Base-by-base conservation (phyloP, 768 basidiomycete species). In the Pulveroboletus sp. region DNA sequence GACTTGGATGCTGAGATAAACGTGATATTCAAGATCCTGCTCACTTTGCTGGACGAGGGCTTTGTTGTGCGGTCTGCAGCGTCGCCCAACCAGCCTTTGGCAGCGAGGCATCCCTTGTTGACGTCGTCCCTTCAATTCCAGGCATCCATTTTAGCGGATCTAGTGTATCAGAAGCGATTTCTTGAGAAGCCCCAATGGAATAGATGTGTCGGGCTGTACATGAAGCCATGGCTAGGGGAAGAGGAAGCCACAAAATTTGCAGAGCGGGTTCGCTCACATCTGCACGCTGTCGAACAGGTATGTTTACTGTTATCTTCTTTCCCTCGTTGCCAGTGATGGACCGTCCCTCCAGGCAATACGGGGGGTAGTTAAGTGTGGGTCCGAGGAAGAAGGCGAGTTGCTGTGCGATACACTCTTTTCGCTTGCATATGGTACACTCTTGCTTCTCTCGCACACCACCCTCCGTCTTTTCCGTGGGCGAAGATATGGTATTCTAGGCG, bases 391-490 rank as follows among this genome's bases (percentile, higher is more conserved):
- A 69, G 93, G 86, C 51, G 90, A 94, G 65, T 69, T 94, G 38
- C 74, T 97, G 39, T 94, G 93, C 63, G 85, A 98, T 66, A 94
- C 94, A 1, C 79, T 93, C 36, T 97, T 97, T 74, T 97, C 94
- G 21, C 78, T 97, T 52, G 94, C 95, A 17, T 97, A 97, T 64
- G 95, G 95, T 57, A 91, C 94, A 43, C 79, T 97, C 40, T 77
- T 97, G 8, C 81, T 98, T 53, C 81, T 97, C 56, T 97, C 95
- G 38, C 94, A 97, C 70, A 97, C 95, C 21, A 86, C 79, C 24
- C 78, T 98, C 50, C 86, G 89, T 51, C 81, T 98, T 49, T 77
- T 90, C 65, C 89, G 92, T 59, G 95, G 94, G 24, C 83, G 84
- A 58, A 82, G 94, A 53, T 98, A 98, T 70, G 94, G 95, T 62